Base-by-base conservation (phyloP, 495 filamentous ascomycete genomes). In the Delitschia confertaspora region DNA sequence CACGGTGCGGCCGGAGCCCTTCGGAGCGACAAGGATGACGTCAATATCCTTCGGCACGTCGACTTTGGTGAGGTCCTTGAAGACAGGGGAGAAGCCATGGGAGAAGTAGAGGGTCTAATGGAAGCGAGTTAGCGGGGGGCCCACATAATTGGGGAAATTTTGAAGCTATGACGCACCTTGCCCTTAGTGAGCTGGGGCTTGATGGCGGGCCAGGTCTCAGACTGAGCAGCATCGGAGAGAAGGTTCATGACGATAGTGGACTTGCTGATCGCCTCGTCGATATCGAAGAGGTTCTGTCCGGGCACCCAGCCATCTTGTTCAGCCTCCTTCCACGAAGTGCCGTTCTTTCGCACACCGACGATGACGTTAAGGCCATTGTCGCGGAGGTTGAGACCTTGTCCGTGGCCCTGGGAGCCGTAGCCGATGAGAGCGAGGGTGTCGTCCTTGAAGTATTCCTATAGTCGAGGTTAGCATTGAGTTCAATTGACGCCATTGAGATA, bases 291-390 rank as follows among this genome's bases (percentile, higher is more conserved):
- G 78, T 93, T 98, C 72, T 84, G 93, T 61, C 86, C 91, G 59
- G 89, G 86, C 34, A 98, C 78, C 91, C 91, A 98, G 66, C 91
- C 91, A 65, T 98, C 91, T 69, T 94, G 78, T 61, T 84, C 68
- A 59, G 91, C 91, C 67, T 98, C 91, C 67, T 93, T 83, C 91
- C 91, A 98, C 53, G 91, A 96, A 58, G 86, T 77, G 65, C 91
- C 91, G 66, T 95, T 82, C 79, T 95, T 95, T 60, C 91, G 84
- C 60, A 98, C 91, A 71, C 91, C 91, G 54, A 98, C 76, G 60
- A 98, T 95, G 64, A 98, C 91, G 64, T 95, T 95, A 45, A 98
- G 75, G 60, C 91, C 91, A 73, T 98, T 93, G 78, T 98, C 91
- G 67, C 91, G 88, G 58, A 96, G 79, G 76, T 98, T 98, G 53